Percentiles rank a stretch among this genome's conserved stretches.
Conservation (phyloP, 345 rosid species). For the Jatropha curcas region DNA sequence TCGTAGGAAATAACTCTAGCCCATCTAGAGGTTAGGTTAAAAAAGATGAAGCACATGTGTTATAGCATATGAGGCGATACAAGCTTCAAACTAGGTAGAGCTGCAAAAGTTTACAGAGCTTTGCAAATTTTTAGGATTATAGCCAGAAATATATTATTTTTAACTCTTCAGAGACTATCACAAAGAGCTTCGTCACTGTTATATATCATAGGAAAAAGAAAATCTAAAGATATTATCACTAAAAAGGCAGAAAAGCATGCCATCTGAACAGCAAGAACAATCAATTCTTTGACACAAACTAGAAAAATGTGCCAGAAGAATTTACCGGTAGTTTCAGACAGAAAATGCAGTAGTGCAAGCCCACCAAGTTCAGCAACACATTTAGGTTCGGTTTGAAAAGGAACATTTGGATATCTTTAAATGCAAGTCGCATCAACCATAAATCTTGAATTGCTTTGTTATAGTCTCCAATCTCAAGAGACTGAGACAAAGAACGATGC, state of each 20-base stretch:
- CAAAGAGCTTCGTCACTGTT: background rate
- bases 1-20: background rate
- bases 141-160: background rate
- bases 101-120: background rate
- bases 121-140: background rate
- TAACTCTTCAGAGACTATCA: background rate
- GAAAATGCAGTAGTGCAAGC: constrained; percentile 53
- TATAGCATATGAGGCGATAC: too few species aligned
- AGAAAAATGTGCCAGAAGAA: background rate
- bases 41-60: background rate
- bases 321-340: constrained; percentile 51
- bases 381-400: constrained; percentile 42
- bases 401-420: constrained; percentile 49
- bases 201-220: too few species aligned
- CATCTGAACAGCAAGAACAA: background rate
- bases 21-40: background rate
- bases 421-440: constrained; percentile 32
- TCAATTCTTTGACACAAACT: background rate
- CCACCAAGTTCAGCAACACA: constrained; percentile 53
- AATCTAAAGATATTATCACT: too few species aligned
- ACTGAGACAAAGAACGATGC: constrained; percentile 21
- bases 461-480: constrained; percentile 46
- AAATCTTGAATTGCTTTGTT: constrained; percentile 40
- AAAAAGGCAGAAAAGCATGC: too few species aligned
- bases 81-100: background rate